These are phyloP conservation scores for Byssothecium circinans DNA, from an alignment of 2,329 filamentous ascomycete genomes.

Conservation along the genomic window DNA sequence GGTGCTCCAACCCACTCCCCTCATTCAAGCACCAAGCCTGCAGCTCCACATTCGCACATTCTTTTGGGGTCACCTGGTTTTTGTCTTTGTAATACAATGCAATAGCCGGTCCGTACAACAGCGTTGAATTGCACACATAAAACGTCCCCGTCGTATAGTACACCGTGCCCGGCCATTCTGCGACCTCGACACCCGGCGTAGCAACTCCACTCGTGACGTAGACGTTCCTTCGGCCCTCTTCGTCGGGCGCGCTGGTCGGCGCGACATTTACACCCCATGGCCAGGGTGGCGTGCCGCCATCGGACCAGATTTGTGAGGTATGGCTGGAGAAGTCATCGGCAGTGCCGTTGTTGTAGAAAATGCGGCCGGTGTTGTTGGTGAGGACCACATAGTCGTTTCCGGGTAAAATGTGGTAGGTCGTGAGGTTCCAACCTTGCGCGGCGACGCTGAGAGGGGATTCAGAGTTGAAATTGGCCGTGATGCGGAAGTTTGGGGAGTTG, in stretches of 20 bases:
- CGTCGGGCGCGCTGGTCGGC: slow-evolving; percentile 1
- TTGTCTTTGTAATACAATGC: slow-evolving; percentile 9
- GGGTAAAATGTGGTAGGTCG: slow-evolving; percentile 9
- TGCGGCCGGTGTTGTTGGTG: slow-evolving; percentile 3
- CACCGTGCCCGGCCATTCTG: slow-evolving; percentile 1
- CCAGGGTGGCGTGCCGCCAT: slow-evolving; percentile 11
- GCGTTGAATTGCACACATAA: slow-evolving; percentile 11
- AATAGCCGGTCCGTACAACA: slow-evolving; percentile 7
- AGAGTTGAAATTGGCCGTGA: slow-evolving; percentile 3
- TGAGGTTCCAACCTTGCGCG: slow-evolving; percentile 9
- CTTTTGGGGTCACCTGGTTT: slow-evolving; percentile 5
- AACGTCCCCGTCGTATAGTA: slow-evolving; percentile 10
- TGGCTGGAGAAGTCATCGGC: slow-evolving; percentile 1
- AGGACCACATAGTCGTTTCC: slow-evolving; percentile 12
- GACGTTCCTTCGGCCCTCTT: slow-evolving; percentile 3
- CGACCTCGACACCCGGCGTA: slow-evolving; percentile 4
- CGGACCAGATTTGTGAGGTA: slow-evolving; percentile 5
- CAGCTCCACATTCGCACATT: slow-evolving; percentile 8
- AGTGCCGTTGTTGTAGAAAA: slow-evolving; percentile 14
- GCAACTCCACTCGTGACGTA: slow-evolving; percentile 9
- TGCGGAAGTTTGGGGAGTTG: slow-evolving; percentile 9
- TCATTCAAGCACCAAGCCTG: slow-evolving; percentile 10
- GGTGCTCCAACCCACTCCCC: slow-evolving; percentile 4
- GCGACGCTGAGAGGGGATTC: not conserved
- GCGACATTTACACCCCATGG: slow-evolving; percentile 6